These are phyloP conservation scores for Biscutella laevigata DNA, from an alignment of 441 rosid species.

Conservation along the genomic window DNA sequence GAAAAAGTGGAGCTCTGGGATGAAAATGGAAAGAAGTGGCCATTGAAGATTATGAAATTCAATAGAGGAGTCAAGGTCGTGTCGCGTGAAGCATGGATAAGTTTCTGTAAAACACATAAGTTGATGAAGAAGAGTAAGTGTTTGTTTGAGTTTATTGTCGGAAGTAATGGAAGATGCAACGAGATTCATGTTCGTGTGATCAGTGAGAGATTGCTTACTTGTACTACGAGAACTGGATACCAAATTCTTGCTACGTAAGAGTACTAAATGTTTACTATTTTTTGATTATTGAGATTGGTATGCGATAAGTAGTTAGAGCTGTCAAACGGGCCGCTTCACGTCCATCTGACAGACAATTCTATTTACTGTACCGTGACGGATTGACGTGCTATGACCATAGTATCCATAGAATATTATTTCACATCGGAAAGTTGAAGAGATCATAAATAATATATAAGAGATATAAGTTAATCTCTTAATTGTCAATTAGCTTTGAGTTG, in stretches of 20 bases:
- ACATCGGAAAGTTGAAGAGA: too few relatives aligned
- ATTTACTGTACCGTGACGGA: too few relatives aligned
- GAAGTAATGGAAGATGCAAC: conserved; percentile 19
- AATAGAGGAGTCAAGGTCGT: not conserved
- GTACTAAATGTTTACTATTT: not conserved
- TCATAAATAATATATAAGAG: too few relatives aligned
- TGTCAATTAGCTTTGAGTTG: too few relatives aligned
- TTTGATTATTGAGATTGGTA: too few relatives aligned
- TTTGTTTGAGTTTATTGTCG: conserved; percentile 20
- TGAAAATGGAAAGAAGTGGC: conserved; percentile 25
- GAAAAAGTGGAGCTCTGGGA: conserved; percentile 19
- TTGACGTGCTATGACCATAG: too few relatives aligned
- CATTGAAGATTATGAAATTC: not conserved
- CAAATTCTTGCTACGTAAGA: conserved; percentile 14
- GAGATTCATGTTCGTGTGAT: conserved; percentile 14
- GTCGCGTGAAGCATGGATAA: not conserved
- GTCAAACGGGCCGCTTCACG: too few relatives aligned
- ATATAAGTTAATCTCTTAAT: too few relatives aligned
- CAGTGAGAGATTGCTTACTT: conserved; percentile 9
- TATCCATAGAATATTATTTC: too few relatives aligned
- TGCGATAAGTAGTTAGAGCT: too few relatives aligned
- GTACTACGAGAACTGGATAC: not conserved
- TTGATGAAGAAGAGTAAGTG: not conserved
- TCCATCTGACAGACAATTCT: too few relatives aligned
- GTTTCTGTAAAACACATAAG: conserved; percentile 2